Base-by-base conservation (phyloP, 257 asterid species). In the Verbena officinalis region DNA sequence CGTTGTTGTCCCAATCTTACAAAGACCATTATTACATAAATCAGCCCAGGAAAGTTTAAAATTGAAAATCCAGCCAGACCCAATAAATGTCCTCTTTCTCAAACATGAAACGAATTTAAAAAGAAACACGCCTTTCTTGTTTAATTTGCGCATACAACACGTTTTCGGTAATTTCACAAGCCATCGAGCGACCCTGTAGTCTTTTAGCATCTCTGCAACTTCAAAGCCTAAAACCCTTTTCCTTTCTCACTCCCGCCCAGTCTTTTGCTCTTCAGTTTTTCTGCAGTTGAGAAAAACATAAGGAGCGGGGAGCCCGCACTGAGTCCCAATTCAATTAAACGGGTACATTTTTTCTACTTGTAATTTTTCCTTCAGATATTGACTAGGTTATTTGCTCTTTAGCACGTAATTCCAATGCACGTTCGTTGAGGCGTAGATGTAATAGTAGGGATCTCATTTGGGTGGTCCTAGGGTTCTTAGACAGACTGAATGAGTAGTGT, bases 141-240 rank as follows among this genome's bases (percentile, higher is more conserved):
- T n/a, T n/a, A n/a, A n/a, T n/a, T n/a, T n/a, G n/a, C n/a, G n/a
- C n/a, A n/a, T n/a, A 27, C 2, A 2, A 27, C 5, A 27, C 33
- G 33, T 27, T 27, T 27, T 27, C 5, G 5, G n/a, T 2, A 27
- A 27, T 27, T 27, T 27, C 2, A 27, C 4, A 5, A 27, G 33
- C 33, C 33, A 27, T 27, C 33, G 5, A 27, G 5, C 33, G 2
- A 2, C 33, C 33, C 33, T 5, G 33, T 27, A 27, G 33, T 27
- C 33, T 27, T n/a, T n/a, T 27, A 27, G 5, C 33, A 27, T 27
- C 12, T 11, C 55, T 44, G 44, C 69, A 15, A 64, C 40, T 39
- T 69, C 21, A 46, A 68, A 22, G n/a, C 62, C 70, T 15, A 71
- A 71, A 71, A 71, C 71, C 76, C 76, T 68, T 49, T 15, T 7